Evolutionary conservation across 1,139 yeast species (phyloP), one percentile per base, ranked within the genome.

Genomic region (Pichia cactophila): DNA sequence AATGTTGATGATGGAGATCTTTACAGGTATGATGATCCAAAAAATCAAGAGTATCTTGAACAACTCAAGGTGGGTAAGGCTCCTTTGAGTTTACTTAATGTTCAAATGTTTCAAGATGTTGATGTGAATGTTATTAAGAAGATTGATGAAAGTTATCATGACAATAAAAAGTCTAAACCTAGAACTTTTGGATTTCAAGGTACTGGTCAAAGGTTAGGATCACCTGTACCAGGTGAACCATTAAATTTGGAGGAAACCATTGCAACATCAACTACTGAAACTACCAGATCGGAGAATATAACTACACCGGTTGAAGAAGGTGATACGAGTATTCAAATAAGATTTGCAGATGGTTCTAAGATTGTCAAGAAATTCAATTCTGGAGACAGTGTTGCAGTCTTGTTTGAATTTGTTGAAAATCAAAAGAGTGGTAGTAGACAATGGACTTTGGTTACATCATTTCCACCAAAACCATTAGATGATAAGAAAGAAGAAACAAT

Each of bases 11-110:
- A 89, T 47, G 97, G 97, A 2, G 80, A 80, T 23, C 73, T 92
- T 53, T 83, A 78, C 66, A 74, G 95, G 51, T 92, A 89, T 63
- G 97, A 92, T 61, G 97, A 92, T 65, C 96, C 96, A 8, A 80
- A 77, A 26, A 92, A 92, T 63, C 81, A 83, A 46, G 77, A 75
- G 45, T 84, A 86, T 55, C 72, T 94, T 58, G 77, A 81, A 56
- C 95, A 90, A 58, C 76, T 92, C 66, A 86, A 87, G 61, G 79
- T 82, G 51, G 98, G 98, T 5, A 77, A 95, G 55, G 99, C 96
- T 0, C 99, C 99, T n/a, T 70, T 90, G 57, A 76, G 85, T 33
- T 69, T 92, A 48, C 72, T 92, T 54, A 81, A 86, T 57, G 97
- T 92, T 12, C 81, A 83, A 59, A 81, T 81, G 61, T 96, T 96